phyloP scores from a whole-genome alignment of 2,329 filamentous ascomycete species.

The Trichophyton verrucosum region DNA sequence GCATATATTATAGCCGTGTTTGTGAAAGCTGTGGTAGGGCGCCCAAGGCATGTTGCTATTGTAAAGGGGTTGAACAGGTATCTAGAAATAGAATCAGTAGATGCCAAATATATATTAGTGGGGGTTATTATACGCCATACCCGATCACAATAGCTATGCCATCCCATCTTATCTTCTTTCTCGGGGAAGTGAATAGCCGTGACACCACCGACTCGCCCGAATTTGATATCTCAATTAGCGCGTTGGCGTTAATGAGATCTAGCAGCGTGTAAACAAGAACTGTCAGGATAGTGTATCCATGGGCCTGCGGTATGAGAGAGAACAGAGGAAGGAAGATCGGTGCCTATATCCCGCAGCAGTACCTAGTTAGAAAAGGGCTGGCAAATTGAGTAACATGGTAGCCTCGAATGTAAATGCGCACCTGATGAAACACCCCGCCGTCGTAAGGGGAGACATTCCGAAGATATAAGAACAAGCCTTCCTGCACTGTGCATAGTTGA shows the following conservation, averaged over 20 bases:
- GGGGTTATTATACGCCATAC: slow-evolving; percentile 36
- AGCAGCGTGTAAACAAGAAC: slow-evolving; percentile 67
- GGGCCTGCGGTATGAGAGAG: slow-evolving; percentile 65
- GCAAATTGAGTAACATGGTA: neutral
- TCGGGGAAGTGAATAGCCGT: slow-evolving; percentile 62
- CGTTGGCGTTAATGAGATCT: slow-evolving; percentile 71
- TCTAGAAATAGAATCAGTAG: slow-evolving; percentile 32
- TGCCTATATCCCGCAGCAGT: slow-evolving; percentile 40
- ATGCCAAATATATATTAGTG: neutral
- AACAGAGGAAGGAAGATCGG: slow-evolving; percentile 86
- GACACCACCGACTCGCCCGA: slow-evolving; percentile 68
- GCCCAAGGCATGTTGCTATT: slow-evolving; percentile 76
- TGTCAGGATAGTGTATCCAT: slow-evolving; percentile 57
- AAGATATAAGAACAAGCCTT: slow-evolving; percentile 89
- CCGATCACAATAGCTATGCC: slow-evolving; percentile 65
- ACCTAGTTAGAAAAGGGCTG: neutral
- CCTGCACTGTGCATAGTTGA: slow-evolving; percentile 55
- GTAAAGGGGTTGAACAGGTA: slow-evolving; percentile 95
- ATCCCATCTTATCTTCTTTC: slow-evolving; percentile 62
- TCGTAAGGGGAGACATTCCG: slow-evolving; percentile 96
- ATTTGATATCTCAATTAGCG: slow-evolving; percentile 65
- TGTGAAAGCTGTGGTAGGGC: slow-evolving; percentile 79
- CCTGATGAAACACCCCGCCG: slow-evolving; percentile 68
- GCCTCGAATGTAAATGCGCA: slow-evolving; percentile 17
- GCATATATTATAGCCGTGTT: slow-evolving; percentile 78